These are phyloP conservation scores for Kwoniella sp. DNA, from an alignment of 768 basidiomycete genomes.

Conservation along the genomic window DNA sequence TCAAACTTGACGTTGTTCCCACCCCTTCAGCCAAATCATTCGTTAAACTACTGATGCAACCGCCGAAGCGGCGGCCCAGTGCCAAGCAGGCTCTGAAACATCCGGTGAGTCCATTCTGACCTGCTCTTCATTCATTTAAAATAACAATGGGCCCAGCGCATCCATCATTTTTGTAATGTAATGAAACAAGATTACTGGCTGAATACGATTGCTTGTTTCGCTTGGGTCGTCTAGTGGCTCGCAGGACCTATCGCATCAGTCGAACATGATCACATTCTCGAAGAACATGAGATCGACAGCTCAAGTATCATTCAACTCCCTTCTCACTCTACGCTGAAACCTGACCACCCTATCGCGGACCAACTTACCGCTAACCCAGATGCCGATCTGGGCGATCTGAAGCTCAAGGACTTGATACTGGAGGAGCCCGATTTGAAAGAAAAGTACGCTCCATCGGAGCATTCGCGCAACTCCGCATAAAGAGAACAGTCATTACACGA, in stretches of 20 bases:
- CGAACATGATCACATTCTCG: slow-evolving; percentile 11
- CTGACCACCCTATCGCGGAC: slow-evolving; percentile 8
- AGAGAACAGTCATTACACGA: too few species aligned
- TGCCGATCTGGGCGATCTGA: not conserved
- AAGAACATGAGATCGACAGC: slow-evolving; percentile 8
- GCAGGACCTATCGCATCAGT: not conserved
- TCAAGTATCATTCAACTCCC: slow-evolving; percentile 2
- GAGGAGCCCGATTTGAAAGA: not conserved
- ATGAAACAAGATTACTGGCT: too few species aligned
- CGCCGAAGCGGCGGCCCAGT: slow-evolving; percentile 21
- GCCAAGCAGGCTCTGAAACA: slow-evolving; percentile 24
- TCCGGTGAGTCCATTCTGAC: slow-evolving; percentile 13
- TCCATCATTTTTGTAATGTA: too few species aligned
- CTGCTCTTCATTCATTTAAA: not conserved
- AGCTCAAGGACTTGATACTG: not conserved
- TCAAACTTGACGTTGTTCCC: not conserved
- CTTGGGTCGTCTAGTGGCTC: slow-evolving; percentile 4
- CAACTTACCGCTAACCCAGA: slow-evolving; percentile 11
- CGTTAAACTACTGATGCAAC: slow-evolving; percentile 22
- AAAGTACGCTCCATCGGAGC: not conserved
- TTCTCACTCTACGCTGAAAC: slow-evolving; percentile 7
- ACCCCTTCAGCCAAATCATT: slow-evolving; percentile 24
- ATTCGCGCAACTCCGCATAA: not conserved
- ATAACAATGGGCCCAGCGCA: too few species aligned
- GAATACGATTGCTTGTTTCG: not conserved